Base-by-base conservation (phyloP, 495 filamentous ascomycete species). In the Glarea lozoyensis region DNA sequence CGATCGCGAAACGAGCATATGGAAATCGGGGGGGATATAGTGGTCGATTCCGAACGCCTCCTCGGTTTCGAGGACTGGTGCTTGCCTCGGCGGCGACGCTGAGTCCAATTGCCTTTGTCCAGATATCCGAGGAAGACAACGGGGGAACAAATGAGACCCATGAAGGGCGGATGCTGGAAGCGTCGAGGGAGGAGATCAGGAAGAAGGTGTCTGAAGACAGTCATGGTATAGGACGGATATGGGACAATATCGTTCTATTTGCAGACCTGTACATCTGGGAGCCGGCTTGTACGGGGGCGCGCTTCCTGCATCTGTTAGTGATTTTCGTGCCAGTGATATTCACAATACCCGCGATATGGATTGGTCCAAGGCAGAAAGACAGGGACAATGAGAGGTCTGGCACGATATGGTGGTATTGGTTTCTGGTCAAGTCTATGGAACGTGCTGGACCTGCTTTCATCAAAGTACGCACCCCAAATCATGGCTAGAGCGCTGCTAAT, bases 381-480 rank as follows among this genome's bases (percentile, higher is more conserved):
- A 70, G 68, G 31, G 76, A 81, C 50, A 75, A 80, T 42, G 82
- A 89, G 58, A 73, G 84, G 33, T 66, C 63, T 13, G 93, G 92
- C 13, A 87, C 89, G 10, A 49, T 97, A 10, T 94, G 86, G 89
- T 99, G 92, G 93, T 97, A 95, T 67, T 69, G 65, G 1, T 94
- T 95, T 57, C 60, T 99, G 30, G 86, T 97, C 4, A 74, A 70
- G 40, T 70, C 81, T 2, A 96, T 99, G 93, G 93, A 99, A 62
- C 75, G 79, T 46, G 88, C 89, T 24, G 93, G 93, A 4, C 88
- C 93, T 24, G 89, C 93, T 0, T 99, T 97, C 55, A 97, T 99
- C 66, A 99, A 99, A 78, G 88, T 92, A 64, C 22, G 60, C 33
- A 23, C 12, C 9, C 20, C 16, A 3, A 5, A 7, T 2, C 2